Percentiles rank a stretch among this genome's conserved stretches.
phyloP scores from a whole-genome alignment of 2,329 filamentous ascomycete genomes.

The Alternaria novae-zelandiae region DNA sequence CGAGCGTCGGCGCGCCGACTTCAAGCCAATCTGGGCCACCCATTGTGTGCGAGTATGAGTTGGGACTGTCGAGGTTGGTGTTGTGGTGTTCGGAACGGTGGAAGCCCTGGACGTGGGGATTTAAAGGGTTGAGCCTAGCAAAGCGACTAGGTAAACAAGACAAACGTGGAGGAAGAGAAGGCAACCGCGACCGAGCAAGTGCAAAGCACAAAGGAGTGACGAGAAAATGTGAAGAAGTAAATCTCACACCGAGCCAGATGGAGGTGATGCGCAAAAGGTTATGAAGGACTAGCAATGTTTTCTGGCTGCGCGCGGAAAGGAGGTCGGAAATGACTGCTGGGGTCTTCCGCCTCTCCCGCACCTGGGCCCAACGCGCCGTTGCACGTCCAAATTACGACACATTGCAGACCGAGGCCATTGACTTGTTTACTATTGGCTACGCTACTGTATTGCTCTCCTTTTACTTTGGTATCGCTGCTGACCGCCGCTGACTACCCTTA shows the following conservation, averaged over 20 bases:
- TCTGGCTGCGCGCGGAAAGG: slow-evolving; percentile 40
- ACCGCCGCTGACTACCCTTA: slow-evolving; percentile 10
- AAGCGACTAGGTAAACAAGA: slow-evolving; percentile 20
- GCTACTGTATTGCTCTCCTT: slow-evolving; percentile 2
- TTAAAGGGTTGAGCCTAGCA: slow-evolving; percentile 16
- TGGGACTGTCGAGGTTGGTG: neutral
- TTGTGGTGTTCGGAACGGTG: slow-evolving; percentile 4
- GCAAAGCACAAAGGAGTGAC: slow-evolving; percentile 41
- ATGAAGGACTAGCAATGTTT: slow-evolving; percentile 34
- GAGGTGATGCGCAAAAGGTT: slow-evolving; percentile 21
- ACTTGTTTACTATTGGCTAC: slow-evolving; percentile 21
- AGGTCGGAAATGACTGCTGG: slow-evolving; percentile 45
- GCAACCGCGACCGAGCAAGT: slow-evolving; percentile 28
- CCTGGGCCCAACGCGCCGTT: slow-evolving; percentile 24
- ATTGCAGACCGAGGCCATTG: slow-evolving; percentile 28
- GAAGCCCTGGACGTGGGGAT: slow-evolving; percentile 4
- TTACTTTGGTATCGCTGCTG: slow-evolving; percentile 3
- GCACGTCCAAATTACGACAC: slow-evolving; percentile 27
- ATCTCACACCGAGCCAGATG: slow-evolving; percentile 23
- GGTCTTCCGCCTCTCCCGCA: slow-evolving; percentile 38
- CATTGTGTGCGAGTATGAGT: slow-evolving; percentile 49
- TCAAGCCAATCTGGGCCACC: slow-evolving; percentile 60
- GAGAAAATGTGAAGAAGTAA: slow-evolving; percentile 30
- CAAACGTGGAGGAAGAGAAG: slow-evolving; percentile 17
- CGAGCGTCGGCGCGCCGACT: slow-evolving; percentile 74